Evolutionary conservation across 164 flowering plant species (phyloP).

Genomic region (Aristolochia californica): DNA sequence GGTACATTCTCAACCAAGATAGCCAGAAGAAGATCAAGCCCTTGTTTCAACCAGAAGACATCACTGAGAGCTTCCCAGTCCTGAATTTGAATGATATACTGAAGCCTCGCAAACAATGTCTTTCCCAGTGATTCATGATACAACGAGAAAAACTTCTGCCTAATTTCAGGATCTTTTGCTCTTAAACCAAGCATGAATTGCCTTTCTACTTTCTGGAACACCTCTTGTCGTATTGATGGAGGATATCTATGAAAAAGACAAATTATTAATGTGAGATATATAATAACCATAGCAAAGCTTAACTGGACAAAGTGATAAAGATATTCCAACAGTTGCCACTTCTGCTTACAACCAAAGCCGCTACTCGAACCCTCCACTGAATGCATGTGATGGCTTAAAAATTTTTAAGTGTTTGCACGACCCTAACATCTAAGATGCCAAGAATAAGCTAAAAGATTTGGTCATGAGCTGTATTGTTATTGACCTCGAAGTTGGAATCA

Average conservation of each 20-base stretch:
- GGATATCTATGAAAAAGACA: constrained; percentile 45
- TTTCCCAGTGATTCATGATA: constrained; percentile 89
- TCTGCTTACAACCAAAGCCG: too few species aligned
- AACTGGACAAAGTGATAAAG: too few species aligned
- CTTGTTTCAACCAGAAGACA: constrained; percentile 99
- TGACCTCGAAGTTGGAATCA: too few species aligned
- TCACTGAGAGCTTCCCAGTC: constrained; percentile 98
- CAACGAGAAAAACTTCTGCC: constrained; percentile 66
- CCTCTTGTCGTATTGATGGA: constrained; percentile 63
- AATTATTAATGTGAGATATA: constrained; percentile 10
- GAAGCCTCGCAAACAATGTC: constrained; percentile 74
- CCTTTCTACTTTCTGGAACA: constrained; percentile 86
- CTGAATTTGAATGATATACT: constrained; percentile 84
- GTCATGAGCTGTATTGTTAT: too few species aligned
- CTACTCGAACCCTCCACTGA: too few species aligned
- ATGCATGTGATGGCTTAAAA: too few species aligned
- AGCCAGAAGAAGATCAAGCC: constrained; percentile 95
- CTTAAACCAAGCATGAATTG: constrained; percentile 93
- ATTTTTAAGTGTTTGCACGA: too few species aligned
- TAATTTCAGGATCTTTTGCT: constrained; percentile 81
- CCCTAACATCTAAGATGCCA: too few species aligned
- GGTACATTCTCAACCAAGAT: constrained; percentile 75
- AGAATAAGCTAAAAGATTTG: too few species aligned
- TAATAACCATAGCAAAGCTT: too few species aligned
- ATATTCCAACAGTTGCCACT: too few species aligned